Conservation (phyloP, 176 grass and related monocot species). For the Cenchrus fungigraminus region DNA sequence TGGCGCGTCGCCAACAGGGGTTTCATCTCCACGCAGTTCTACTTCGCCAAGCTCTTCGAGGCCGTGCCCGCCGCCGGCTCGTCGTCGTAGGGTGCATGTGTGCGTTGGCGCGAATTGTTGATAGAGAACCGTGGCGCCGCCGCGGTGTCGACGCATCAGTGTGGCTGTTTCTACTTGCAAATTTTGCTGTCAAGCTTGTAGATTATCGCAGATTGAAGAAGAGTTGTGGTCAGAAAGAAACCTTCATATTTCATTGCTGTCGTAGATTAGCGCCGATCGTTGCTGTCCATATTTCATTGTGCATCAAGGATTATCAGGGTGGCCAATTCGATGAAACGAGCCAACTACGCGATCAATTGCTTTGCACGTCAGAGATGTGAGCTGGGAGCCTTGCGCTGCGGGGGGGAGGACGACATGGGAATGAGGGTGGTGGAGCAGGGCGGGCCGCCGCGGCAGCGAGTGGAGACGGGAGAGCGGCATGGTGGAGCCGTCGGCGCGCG, state of each 20-base stretch:
- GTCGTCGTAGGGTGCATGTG: background rate
- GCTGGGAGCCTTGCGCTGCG: constrained; percentile 5
- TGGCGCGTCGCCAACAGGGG: constrained; percentile 76
- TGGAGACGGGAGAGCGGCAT: constrained; percentile 49
- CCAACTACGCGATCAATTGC: too few species aligned
- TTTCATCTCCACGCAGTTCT: constrained; percentile 94
- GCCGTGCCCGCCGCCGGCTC: constrained; percentile 57
- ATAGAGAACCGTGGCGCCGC: background rate
- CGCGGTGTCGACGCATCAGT: background rate
- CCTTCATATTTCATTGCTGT: too few species aligned
- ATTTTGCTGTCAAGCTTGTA: constrained; percentile 3
- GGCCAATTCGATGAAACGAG: too few species aligned
- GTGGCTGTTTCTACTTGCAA: background rate
- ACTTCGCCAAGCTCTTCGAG: constrained; percentile 89
- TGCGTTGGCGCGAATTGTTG: background rate
- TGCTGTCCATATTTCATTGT: too few species aligned
- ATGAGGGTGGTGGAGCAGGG: background rate
- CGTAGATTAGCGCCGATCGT: too few species aligned
- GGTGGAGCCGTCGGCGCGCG: constrained; percentile 65
- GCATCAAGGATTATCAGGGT: too few species aligned
- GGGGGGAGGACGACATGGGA: constrained; percentile 26
- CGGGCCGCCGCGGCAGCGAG: background rate
- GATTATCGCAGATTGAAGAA: background rate
- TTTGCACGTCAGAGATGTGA: too few species aligned
- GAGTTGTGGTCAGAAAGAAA: too few species aligned